Conservation (phyloP, 441 rosid species). For the Erysimum pusillum region DNA sequence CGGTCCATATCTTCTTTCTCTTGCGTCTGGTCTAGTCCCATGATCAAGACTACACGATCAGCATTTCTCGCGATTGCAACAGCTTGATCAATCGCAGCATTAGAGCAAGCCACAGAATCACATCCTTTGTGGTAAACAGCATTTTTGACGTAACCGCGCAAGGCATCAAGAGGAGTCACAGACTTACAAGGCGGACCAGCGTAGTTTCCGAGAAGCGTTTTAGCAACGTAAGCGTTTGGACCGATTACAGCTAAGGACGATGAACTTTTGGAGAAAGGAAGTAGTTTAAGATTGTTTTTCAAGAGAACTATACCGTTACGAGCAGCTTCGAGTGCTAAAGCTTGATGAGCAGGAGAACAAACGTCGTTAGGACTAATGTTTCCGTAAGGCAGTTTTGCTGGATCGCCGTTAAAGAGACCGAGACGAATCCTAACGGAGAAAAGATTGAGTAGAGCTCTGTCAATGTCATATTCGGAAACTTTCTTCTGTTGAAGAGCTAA, state of each 20-base stretch:
- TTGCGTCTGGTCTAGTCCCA: conserved; percentile 87
- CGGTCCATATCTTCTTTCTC: conserved; percentile 75
- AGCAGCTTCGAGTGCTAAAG: conserved; percentile 85
- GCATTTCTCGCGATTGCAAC: conserved; percentile 60
- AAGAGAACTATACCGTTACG: conserved; percentile 83
- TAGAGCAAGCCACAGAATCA: conserved; percentile 61
- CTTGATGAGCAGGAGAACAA: conserved; percentile 74
- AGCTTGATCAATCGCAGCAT: conserved; percentile 56
- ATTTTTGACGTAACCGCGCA: conserved; percentile 59
- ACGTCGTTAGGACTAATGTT: conserved; percentile 65
- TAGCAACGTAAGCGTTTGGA: conserved; percentile 68
- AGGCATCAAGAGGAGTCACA: conserved; percentile 68
- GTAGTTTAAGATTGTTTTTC: conserved; percentile 60
- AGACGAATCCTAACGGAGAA: conserved; percentile 82
- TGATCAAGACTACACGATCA: conserved; percentile 73
- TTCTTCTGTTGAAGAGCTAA: conserved; percentile 72
- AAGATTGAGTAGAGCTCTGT: conserved; percentile 78
- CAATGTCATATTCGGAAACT: conserved; percentile 61
- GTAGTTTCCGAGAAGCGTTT: conserved; percentile 74
- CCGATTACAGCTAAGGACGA: conserved; percentile 75
- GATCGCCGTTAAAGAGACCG: conserved; percentile 84
- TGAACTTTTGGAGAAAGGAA: conserved; percentile 62
- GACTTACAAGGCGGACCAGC: conserved; percentile 71
- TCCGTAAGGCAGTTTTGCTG: conserved; percentile 62
- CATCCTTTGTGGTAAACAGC: conserved; percentile 67